Evolutionary conservation across 75 land plant species (phyloP), one percentile per base, ranked within the genome.

Genomic region (Pinus tabuliformis): DNA sequence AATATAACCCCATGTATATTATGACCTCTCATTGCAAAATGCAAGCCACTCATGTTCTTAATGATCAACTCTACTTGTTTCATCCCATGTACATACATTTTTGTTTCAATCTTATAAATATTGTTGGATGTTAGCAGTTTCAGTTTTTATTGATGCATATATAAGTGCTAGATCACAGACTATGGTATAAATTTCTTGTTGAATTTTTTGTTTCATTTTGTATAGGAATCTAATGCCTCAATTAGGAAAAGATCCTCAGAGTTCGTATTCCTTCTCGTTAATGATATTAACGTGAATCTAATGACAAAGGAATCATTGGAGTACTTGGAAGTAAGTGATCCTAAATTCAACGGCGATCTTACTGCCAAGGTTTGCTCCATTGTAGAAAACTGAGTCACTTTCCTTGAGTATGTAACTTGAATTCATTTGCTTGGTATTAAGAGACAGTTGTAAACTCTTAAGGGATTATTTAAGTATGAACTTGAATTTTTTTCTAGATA

Each of bases 161-260:
- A 49, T 1, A 6, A 68, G 13, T 2, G 52, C 42, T 6, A 6
- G 71, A 42, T 68, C 52, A 68, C 33, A 42, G 42, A 22, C 22
- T 68, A 68, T 39, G 37, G 52, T 42, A 20, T 33, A 17, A 17
- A 68, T 8, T 68, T 20, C 52, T 39, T 37, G 30, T 62, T 20
- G 42, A 68, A 18, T 73, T 56, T 14, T 54, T n/a, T 20, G 17
- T 73, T 37, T 52, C 21, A 22, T 56, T 73, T 24, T 24, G 30
- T 54, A 59, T 81, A 97, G 98, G 99, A 97, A 79, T 89, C 95
- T 77, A 95, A 94, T 89, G 90, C 92, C 73, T 97, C 99, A 49
- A 94, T 97, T 18, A 80, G 98, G 58, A 90, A 93, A 85, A 89
- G 99, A 80, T 98, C 98, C 1, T 87, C 94, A 76, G 98, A 97